These are phyloP conservation scores for Hyaloscypha variabilis DNA, from an alignment of 495 filamentous ascomycete species.

Conservation along the genomic window DNA sequence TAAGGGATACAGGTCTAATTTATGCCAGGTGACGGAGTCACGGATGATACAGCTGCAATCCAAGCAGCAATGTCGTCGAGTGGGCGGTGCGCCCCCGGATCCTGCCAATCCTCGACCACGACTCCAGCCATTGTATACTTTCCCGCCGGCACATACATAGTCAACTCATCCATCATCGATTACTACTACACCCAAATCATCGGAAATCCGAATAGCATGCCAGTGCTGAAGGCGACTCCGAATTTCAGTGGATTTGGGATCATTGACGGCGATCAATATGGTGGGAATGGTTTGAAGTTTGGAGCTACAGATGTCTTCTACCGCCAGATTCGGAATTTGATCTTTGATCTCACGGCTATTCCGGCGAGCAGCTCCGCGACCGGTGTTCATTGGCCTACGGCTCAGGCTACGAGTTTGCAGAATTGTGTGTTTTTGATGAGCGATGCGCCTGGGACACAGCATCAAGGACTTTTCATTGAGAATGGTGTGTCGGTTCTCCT, in stretches of 20 bases:
- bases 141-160: constrained; percentile 57
- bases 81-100: constrained; percentile 49
- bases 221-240: constrained; percentile 66
- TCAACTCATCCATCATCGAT: constrained; percentile 59
- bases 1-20: constrained; percentile 46
- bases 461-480: constrained; percentile 75
- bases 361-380: constrained; percentile 33
- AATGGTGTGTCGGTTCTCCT: constrained; percentile 49
- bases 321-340: constrained; percentile 78
- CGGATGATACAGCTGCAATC: constrained; percentile 70
- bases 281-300: constrained; percentile 50
- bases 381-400: constrained; percentile 81
- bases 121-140: constrained; percentile 44
- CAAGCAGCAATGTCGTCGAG: constrained; percentile 63
- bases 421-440: constrained; percentile 81
- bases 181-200: constrained; percentile 71
- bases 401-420: constrained; percentile 74
- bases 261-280: constrained; percentile 72
- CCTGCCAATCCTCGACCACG: constrained; percentile 40
- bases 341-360: constrained; percentile 71
- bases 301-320: constrained; percentile 75
- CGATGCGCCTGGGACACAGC: constrained; percentile 53
- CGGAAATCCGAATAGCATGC: constrained; percentile 66
- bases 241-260: constrained; percentile 73
- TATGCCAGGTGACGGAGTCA: constrained; percentile 68